A percentile compares a stretch with the other conserved stretches of the same genome.
phyloP scores from a whole-genome alignment of 176 grass and related monocot genomes.

The maize (Zea mays) region DNA sequence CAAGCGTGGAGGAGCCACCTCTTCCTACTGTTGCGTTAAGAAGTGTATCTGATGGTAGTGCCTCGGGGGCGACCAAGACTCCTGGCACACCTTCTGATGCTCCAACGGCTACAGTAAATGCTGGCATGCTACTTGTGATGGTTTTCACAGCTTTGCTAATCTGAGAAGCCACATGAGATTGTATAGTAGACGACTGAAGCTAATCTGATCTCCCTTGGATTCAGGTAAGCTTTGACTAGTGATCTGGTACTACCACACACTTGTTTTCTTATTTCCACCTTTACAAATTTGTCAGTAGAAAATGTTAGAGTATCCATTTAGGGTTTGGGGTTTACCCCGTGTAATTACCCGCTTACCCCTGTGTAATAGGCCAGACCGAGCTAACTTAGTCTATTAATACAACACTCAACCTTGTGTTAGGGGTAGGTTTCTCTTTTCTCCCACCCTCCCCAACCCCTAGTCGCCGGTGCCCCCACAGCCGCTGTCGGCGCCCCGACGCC shows the following conservation, averaged over 20 bases:
- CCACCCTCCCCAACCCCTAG: too few relatives aligned
- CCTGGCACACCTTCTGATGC: conserved; percentile 28
- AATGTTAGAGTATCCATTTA: too few relatives aligned
- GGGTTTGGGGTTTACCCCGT: too few relatives aligned
- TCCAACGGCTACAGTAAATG: not conserved
- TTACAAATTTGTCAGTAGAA: too few relatives aligned
- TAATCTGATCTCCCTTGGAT: not conserved
- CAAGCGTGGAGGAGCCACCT: not conserved
- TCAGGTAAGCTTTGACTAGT: not conserved
- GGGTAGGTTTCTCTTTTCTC: too few relatives aligned
- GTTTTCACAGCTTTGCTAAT: conserved; percentile 36
- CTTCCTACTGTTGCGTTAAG: conserved; percentile 22
- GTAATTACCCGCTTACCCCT: too few relatives aligned
- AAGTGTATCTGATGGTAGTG: not conserved
- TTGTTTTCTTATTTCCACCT: too few relatives aligned
- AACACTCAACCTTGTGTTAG: too few relatives aligned
- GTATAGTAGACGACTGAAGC: not conserved
- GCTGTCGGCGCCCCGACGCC: too few relatives aligned
- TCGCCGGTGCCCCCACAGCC: too few relatives aligned
- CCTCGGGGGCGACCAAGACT: not conserved
- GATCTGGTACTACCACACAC: not conserved
- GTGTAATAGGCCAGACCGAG: too few relatives aligned
- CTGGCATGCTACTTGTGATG: conserved; percentile 27
- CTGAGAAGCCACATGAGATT: conserved; percentile 21
- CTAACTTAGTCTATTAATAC: too few relatives aligned